Evolutionary conservation across 352 stramenopile species (phyloP), one percentile per base, ranked within the genome.

Genomic region (Hyaloperonospora arabidopsidis): DNA sequence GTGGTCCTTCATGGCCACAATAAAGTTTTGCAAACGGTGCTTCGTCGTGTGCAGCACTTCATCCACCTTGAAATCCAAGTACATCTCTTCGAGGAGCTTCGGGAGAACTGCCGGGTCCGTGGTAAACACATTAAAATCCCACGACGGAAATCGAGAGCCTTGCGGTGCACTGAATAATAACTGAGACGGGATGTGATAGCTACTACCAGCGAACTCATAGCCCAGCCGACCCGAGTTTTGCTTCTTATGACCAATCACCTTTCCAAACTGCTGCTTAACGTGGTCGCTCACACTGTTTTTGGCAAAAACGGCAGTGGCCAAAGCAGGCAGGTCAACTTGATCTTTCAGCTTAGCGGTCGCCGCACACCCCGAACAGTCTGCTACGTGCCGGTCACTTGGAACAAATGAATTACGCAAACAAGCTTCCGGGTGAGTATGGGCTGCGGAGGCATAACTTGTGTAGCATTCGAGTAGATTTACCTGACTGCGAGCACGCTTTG

Each of bases 81-180:
- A 89, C 66, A 93, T 93, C 32, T 87, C 70, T 49, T 85, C 66
- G 12, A 89, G 58, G 17, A 89, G 56, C 35, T 76, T 65, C 0
- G 79, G 73, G 0, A 93, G 65, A 17, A 49, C 47, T 28, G 77
- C 71, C 7, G 63, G 54, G 35, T 91, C 78, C 13, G 67, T 65
- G 11, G 59, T 68, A 47, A 93, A 93, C 18, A 93, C 76, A 52
- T 91, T 90, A 18, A 93, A 88, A 55, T 89, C 72, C 83, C 83
- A 93, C 13, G 76, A 80, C 12, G 70, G 53, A 34, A 74, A 74
- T 10, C 49, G 59, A 8, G 63, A 72, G 10, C 47, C 59, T 56
- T 61, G 43, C 15, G 64, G 59, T 1, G 64, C 64, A 29, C 64
- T 72, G 23, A 68, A 72, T 10, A 59, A 19, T 35, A 72, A 52